A percentile compares a stretch with the other conserved stretches of the same genome.
Conservation (phyloP, 2,329 filamentous ascomycete genomes). For the Fusarium dlaminii region DNA sequence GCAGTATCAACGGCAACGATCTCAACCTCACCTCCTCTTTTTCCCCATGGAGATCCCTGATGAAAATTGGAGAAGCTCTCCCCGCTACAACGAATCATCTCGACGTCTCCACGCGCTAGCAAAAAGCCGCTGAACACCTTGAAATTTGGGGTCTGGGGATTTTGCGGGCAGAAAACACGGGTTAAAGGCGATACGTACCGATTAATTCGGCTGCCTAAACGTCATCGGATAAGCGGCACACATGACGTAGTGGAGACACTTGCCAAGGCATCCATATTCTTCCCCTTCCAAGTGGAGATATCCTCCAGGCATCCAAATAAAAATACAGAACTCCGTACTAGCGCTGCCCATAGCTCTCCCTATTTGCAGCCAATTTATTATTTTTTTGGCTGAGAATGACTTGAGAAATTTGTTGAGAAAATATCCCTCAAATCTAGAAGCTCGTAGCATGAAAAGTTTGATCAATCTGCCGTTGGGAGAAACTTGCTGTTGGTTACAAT, state of each 20-base stretch:
- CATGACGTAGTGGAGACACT: slow-evolving; percentile 14
- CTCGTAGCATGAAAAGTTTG: not conserved
- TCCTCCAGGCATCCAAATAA: slow-evolving; percentile 22
- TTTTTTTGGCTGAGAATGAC: not conserved
- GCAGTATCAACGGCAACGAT: not conserved
- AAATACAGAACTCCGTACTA: not conserved
- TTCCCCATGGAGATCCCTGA: slow-evolving; percentile 11
- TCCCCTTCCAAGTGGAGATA: not conserved
- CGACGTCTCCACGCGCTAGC: not conserved
- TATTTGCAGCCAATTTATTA: not conserved
- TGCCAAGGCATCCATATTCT: slow-evolving; percentile 24
- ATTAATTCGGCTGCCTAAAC: slow-evolving; percentile 32
- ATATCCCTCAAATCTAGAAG: slow-evolving; percentile 12
- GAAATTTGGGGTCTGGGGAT: slow-evolving; percentile 17
- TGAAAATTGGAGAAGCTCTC: slow-evolving; percentile 12
- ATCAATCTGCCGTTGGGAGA: not conserved
- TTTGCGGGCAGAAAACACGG: not conserved
- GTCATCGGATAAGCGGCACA: slow-evolving; percentile 28
- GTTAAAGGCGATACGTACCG: slow-evolving; percentile 2
- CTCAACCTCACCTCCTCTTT: not conserved
- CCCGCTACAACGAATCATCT: not conserved
- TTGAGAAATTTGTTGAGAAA: too few relatives aligned
- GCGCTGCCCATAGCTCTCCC: not conserved
- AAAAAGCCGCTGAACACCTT: slow-evolving; percentile 15
- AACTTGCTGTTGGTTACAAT: not conserved